phyloP scores from a whole-genome alignment of 2,329 filamentous ascomycete genomes.

The Torrubiella hemipterigena region DNA sequence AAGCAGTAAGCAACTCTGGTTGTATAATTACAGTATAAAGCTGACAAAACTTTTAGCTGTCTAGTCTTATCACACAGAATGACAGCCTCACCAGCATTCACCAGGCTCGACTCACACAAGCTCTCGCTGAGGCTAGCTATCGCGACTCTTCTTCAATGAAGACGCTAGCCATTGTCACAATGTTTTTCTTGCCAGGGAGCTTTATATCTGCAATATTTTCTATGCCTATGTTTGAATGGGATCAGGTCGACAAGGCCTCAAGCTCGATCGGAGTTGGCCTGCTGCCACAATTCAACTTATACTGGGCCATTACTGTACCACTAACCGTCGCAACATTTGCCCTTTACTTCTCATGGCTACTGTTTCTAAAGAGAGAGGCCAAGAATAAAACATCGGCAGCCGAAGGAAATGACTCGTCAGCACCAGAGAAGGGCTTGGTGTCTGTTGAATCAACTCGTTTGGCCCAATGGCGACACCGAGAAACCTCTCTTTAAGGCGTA shows the following conservation, averaged over 20 bases:
- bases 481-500: no score
- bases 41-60: constrained; percentile 13
- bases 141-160: constrained; percentile 31
- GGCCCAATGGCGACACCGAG: no score
- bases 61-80: constrained; percentile 24
- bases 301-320: constrained; percentile 27
- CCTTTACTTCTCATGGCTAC: constrained; percentile 21
- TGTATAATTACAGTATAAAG: not conserved
- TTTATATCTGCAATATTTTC: constrained; percentile 30
- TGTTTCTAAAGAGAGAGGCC: constrained; percentile 15
- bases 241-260: constrained; percentile 9
- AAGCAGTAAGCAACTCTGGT: constrained; percentile 21
- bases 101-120: constrained; percentile 15
- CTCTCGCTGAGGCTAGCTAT: constrained; percentile 22
- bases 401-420: constrained; percentile 1
- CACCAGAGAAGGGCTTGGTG: no score
- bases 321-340: constrained; percentile 22
- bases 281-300: constrained; percentile 24
- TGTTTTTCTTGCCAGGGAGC: constrained; percentile 29
- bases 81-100: constrained; percentile 22
- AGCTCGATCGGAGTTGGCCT: constrained; percentile 15
- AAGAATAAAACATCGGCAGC: constrained; percentile 3
- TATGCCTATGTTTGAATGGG: constrained; percentile 21
- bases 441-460: no score
- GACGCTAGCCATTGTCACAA: constrained; percentile 28